phyloP scores from a whole-genome alignment of 139 green algal genomes.

The Tetraselmis striata region DNA sequence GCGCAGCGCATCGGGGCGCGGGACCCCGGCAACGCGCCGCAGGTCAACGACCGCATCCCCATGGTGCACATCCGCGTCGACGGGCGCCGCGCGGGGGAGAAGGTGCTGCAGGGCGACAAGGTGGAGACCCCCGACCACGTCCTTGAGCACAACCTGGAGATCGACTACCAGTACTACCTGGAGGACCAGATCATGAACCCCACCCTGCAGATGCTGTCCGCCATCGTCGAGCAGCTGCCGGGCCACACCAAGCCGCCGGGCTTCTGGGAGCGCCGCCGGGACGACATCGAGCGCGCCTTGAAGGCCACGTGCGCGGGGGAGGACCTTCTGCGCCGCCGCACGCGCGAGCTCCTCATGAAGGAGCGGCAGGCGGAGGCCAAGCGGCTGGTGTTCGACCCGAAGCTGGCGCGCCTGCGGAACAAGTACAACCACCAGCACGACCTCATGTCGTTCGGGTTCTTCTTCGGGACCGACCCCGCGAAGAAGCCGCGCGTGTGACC shows the following conservation, averaged over 20 bases:
- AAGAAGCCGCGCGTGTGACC: too few relatives aligned
- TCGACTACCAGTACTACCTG: conserved; percentile 21
- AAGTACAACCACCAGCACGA: neutral
- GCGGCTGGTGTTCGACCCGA: conserved; percentile 3
- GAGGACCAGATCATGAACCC: conserved; percentile 24
- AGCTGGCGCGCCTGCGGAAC: neutral
- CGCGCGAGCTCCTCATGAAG: neutral
- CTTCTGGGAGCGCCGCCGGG: neutral
- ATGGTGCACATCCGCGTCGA: conserved; percentile 9
- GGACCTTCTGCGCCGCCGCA: neutral
- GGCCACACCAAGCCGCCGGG: neutral
- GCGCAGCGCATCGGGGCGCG: conserved; percentile 16
- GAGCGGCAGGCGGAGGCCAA: neutral
- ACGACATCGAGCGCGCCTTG: neutral
- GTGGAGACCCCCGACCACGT: conserved; percentile 18
- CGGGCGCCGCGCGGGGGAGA: neutral
- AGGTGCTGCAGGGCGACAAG: conserved; percentile 19
- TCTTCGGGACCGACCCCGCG: too few relatives aligned
- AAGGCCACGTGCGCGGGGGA: neutral
- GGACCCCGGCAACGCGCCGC: conserved; percentile 20
- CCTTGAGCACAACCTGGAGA: neutral
- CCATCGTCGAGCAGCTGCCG: conserved; percentile 7
- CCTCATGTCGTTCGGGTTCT: neutral
- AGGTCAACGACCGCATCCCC: conserved; percentile 20
- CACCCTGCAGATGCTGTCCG: conserved; percentile 5